Base-by-base conservation (phyloP, 345 rosid genomes). In the Dovyalis caffra region DNA sequence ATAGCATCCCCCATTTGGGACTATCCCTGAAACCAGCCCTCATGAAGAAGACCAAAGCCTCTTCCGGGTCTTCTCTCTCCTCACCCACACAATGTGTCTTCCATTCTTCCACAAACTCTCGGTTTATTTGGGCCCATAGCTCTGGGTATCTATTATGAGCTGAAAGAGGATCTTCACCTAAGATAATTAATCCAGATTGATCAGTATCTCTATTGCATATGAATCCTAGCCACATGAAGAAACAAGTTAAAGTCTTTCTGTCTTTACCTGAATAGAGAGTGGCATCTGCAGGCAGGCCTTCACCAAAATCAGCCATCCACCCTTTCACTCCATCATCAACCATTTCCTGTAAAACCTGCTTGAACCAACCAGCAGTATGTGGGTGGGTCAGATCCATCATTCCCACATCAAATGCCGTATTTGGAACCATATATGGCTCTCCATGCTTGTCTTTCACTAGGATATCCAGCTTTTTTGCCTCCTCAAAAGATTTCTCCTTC, bases 261-360 rank as follows among this genome's bases (percentile, higher is more conserved):
- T 61, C 32, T 23, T 15, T 76, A 90, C 94, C 94, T 83, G 94
- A 90, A 79, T 84, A 85, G 14, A 87, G 87, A 58, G 63, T 61
- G 40, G 88, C 92, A 75, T 90, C 95, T 53, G 87, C 78, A 5
- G 95, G 95, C 35, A 90, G 86, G 73, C 92, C 94, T 83, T 90
- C 94, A 31, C 94, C 94, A 78, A 90, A 90, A 86, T 90, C 94
- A 65, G 94, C 94, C 92, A 90, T 88, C 94, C 94, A 90, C 38
- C 94, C 94, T 83, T 85, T 80, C 68, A 88, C 87, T 28, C 94
- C 94, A 74, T 85, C 87, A 43, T 83, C 84, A 78, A 87, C 90
- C 94, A 90, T 90, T 78, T 87, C 90, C 74, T 76, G 80, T 70
- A 88, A 78, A 79, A 90, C 70, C 69, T 86, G 89, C 83, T 88